phyloP scores from a whole-genome alignment of 306 rosid genomes.

The Astragalus membranaceus region DNA sequence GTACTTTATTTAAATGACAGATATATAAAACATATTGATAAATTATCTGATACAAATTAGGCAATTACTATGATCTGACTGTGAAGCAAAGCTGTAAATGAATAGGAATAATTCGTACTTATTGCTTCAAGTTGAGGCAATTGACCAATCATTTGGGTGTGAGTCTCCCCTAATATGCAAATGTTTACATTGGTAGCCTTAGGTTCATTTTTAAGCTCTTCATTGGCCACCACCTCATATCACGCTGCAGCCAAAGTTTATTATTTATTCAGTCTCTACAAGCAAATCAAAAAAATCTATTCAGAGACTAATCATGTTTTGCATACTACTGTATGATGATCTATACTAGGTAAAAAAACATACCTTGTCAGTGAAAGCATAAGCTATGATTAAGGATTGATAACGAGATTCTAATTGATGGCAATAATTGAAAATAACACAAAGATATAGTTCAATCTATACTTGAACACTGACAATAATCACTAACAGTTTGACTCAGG shows the following conservation, averaged over 20 bases:
- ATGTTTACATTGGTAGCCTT: slow-evolving; percentile 31
- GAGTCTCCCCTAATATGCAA: slow-evolving; percentile 35
- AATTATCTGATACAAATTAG: slow-evolving; percentile 13
- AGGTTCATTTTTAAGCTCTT: slow-evolving; percentile 46
- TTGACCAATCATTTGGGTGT: slow-evolving; percentile 39
- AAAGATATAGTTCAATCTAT: background rate
- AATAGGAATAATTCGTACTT: slow-evolving; percentile 34
- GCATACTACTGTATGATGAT: too few species aligned
- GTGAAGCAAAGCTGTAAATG: too few species aligned
- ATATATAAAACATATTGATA: background rate
- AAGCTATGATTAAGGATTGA: background rate
- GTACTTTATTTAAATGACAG: background rate
- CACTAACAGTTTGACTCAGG: background rate
- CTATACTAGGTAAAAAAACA: too few species aligned
- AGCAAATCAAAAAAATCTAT: slow-evolving; percentile 14
- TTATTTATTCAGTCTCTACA: slow-evolving; percentile 9
- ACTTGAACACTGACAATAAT: background rate
- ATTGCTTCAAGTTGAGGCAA: slow-evolving; percentile 58
- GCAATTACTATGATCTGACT: slow-evolving; percentile 5
- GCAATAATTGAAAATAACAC: background rate
- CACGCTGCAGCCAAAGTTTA: slow-evolving; percentile 49
- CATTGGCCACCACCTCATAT: slow-evolving; percentile 35
- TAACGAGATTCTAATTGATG: background rate
- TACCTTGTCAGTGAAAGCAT: too few species aligned
- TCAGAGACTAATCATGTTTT: background rate